phyloP scores from a whole-genome alignment of 1,284 basidiomycete genomes.

The Phaffia rhodozyma region DNA sequence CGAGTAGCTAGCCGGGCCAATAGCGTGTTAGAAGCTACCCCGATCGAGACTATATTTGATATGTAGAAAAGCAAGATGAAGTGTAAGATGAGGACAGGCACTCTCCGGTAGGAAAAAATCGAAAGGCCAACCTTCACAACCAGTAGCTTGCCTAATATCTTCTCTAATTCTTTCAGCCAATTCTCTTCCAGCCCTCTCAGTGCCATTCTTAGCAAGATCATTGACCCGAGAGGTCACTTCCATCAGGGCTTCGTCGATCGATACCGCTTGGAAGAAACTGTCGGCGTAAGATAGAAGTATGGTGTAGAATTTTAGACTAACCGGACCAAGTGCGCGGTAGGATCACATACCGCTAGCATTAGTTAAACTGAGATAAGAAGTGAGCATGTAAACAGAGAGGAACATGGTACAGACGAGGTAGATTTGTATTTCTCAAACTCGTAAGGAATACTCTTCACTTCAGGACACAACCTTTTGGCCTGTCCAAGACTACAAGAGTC shows the following conservation, averaged over 20 bases:
- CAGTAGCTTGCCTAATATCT: slow-evolving; percentile 61
- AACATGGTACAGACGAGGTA: slow-evolving; percentile 39
- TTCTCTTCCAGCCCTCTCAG: slow-evolving; percentile 40
- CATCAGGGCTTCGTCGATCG: slow-evolving; percentile 88
- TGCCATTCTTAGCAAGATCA: slow-evolving; percentile 8
- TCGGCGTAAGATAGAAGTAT: slow-evolving; percentile 80
- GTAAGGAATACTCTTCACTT: slow-evolving; percentile 62
- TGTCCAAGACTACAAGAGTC: slow-evolving; percentile 52
- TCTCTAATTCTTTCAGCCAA: slow-evolving; percentile 70
- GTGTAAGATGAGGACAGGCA: slow-evolving; percentile 6
- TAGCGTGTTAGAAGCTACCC: slow-evolving; percentile 81
- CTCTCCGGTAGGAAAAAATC: slow-evolving; percentile 1
- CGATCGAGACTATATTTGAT: slow-evolving; percentile 58
- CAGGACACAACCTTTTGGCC: slow-evolving; percentile 63
- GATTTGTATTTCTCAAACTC: slow-evolving; percentile 59
- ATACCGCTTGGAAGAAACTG: slow-evolving; percentile 76
- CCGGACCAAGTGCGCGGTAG: neutral
- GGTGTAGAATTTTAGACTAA: slow-evolving; percentile 66
- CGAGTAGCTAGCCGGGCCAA: slow-evolving; percentile 85
- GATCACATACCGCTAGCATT: slow-evolving; percentile 17
- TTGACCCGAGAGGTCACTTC: slow-evolving; percentile 54
- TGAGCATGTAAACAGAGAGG: neutral
- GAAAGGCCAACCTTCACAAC: slow-evolving; percentile 57
- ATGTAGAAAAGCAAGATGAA: neutral
- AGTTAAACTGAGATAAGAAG: neutral